Conservation (phyloP, 2,329 filamentous ascomycete genomes). For the Paecilomyces fulvus region DNA sequence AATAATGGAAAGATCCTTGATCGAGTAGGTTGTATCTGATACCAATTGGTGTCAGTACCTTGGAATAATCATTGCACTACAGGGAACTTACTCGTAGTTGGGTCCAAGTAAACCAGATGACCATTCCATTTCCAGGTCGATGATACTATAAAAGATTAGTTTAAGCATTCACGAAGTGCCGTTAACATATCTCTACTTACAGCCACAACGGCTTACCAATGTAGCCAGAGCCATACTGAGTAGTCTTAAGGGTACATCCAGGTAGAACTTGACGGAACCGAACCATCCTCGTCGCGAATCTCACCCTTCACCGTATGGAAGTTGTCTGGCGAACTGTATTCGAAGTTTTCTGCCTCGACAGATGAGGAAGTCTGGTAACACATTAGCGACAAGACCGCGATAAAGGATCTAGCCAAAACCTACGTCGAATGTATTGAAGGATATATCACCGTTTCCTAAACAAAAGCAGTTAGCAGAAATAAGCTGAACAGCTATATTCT, state of each 20-base stretch:
- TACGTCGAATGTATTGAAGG: not conserved
- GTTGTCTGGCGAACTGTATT: conserved; percentile 38
- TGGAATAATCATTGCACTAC: not conserved
- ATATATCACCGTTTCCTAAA: not conserved
- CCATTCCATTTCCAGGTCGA: not conserved
- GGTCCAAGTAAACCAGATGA: not conserved
- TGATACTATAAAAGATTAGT: not conserved
- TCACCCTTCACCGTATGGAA: conserved; percentile 47
- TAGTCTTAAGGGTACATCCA: conserved; percentile 44
- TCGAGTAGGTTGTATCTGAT: not conserved
- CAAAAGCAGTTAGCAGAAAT: not conserved
- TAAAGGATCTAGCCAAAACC: not conserved
- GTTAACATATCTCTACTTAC: conserved; percentile 4
- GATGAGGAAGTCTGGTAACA: conserved; percentile 34
- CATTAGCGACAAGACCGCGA: not conserved
- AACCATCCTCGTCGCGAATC: conserved; percentile 44
- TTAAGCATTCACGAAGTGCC: not conserved
- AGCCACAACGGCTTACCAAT: conserved; percentile 38
- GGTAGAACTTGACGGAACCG: conserved; percentile 45
- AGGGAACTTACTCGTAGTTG: not conserved
- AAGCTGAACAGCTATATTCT: conserved; percentile 2
- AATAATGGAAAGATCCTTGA: not conserved
- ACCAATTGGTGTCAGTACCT: not conserved
- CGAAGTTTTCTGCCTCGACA: conserved; percentile 41
- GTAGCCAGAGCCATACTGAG: conserved; percentile 44